Percentiles rank a stretch among this genome's conserved stretches.
Evolutionary conservation across 2,329 filamentous ascomycete species (phyloP).

Genomic region (Scytalidium sp.): DNA sequence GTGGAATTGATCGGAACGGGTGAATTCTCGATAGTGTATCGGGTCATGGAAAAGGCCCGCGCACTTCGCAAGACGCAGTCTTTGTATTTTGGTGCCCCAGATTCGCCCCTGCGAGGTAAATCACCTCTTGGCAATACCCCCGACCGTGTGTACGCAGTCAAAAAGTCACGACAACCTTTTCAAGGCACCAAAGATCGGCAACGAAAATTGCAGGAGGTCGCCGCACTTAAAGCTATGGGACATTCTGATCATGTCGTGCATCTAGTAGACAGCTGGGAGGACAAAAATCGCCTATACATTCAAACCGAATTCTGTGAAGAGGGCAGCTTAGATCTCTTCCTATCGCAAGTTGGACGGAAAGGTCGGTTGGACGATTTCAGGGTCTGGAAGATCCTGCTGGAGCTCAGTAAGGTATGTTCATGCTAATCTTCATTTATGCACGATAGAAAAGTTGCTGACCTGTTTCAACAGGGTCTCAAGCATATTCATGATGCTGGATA

Average conservation of each 20-base stretch:
- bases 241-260: constrained; percentile 83
- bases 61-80: constrained; percentile 39
- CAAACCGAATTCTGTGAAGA: constrained; percentile 97
- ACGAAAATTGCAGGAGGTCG: constrained; percentile 79
- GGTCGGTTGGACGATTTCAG: constrained; percentile 93
- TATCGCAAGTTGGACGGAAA: constrained; percentile 77
- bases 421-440: neutral
- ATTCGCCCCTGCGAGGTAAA: constrained; percentile 44
- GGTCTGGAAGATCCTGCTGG: constrained; percentile 96
- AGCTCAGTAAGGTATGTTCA: constrained; percentile 71
- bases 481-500: constrained; percentile 88
- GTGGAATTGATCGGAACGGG: constrained; percentile 80
- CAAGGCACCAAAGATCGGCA: constrained; percentile 77
- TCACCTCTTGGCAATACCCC: constrained; percentile 52
- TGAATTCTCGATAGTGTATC: constrained; percentile 91
- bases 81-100: constrained; percentile 34
- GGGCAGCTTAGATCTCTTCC: constrained; percentile 82
- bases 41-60: constrained; percentile 53
- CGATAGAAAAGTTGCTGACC: constrained; percentile 14
- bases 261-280: constrained; percentile 85
- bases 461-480: constrained; percentile 66
- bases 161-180: constrained; percentile 83
- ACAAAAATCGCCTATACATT: constrained; percentile 83
- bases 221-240: constrained; percentile 71
- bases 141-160: constrained; percentile 79